Evolutionary conservation across 1,284 basidiomycete species (phyloP).

Genomic region (Cutaneotrichosporon sp.): DNA sequence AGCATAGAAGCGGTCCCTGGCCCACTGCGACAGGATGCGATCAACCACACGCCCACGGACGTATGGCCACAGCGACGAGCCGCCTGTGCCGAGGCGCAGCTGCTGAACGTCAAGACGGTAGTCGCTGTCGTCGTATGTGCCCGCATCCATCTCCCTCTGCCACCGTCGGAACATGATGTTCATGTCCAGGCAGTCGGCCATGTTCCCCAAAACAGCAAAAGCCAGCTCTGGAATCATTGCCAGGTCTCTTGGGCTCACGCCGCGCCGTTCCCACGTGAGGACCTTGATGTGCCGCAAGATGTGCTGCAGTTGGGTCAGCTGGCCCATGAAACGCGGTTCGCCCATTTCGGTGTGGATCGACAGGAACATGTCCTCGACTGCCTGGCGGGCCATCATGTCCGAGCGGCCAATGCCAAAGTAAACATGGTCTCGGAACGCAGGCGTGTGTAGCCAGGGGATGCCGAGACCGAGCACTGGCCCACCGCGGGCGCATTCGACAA

Average conservation of each 20-base stretch:
- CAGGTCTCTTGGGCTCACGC: neutral
- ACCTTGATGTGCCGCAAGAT: neutral
- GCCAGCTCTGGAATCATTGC: too few species aligned
- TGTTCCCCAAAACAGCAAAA: too few species aligned
- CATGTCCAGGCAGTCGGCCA: neutral
- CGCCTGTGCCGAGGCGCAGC: neutral
- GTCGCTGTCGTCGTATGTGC: conserved; percentile 7
- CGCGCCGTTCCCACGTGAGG: neutral
- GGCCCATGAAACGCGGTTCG: conserved; percentile 13
- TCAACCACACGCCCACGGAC: conserved; percentile 13
- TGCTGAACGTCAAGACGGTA: conserved; percentile 2
- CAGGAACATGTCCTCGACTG: conserved; percentile 28
- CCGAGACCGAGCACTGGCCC: conserved; percentile 8
- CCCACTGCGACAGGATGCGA: conserved; percentile 21
- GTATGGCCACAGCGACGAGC: conserved; percentile 1
- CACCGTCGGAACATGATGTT: neutral
- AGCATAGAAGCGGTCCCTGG: conserved; percentile 20
- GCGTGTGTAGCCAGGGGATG: neutral
- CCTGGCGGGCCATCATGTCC: conserved; percentile 5
- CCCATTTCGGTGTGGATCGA: conserved; percentile 22
- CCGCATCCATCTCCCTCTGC: conserved; percentile 5
- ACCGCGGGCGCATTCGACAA: conserved; percentile 18
- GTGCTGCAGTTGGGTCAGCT: conserved; percentile 12
- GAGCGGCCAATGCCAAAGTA: conserved; percentile 8
- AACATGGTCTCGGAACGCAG: conserved; percentile 12